These are phyloP conservation scores for Nyctanthes arbortristis DNA, from an alignment of 257 asterid genomes.

Conservation along the genomic window DNA sequence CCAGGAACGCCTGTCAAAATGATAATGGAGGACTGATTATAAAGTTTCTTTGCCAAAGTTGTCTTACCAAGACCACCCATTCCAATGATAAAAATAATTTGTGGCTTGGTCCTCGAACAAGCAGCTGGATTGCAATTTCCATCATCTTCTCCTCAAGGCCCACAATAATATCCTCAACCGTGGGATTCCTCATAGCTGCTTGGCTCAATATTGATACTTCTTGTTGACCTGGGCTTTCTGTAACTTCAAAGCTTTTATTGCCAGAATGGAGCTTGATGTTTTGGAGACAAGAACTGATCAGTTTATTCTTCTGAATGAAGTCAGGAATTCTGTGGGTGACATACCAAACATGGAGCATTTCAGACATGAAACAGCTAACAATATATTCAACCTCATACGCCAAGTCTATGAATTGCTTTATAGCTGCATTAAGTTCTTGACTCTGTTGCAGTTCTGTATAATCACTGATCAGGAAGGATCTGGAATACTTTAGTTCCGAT, in stretches of 20 bases:
- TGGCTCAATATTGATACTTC: background rate
- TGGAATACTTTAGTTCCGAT: no score
- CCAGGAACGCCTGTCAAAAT: constrained; percentile 27
- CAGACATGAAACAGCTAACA: constrained; percentile 7
- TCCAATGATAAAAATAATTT: no score
- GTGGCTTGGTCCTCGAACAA: background rate
- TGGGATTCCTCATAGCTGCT: no score
- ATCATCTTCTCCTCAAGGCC: no score
- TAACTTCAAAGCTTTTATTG: background rate
- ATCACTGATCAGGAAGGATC: no score
- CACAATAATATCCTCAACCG: no score
- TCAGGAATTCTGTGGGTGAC: constrained; percentile 5
- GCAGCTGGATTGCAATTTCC: constrained; percentile 13
- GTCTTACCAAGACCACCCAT: no score
- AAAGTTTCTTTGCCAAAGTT: constrained; percentile 22
- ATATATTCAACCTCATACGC: constrained; percentile 28
- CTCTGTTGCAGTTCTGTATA: constrained; percentile 4
- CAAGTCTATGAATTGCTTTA: constrained; percentile 3
- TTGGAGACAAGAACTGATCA: background rate
- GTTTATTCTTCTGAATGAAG: no score
- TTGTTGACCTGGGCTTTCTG: background rate
- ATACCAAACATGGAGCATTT: constrained; percentile 17
- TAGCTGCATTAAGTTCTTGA: background rate
- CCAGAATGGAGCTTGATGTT: background rate
- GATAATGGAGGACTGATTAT: constrained; percentile 12